Percentiles rank a stretch among this genome's conserved stretches.
Evolutionary conservation across 202 grass and related monocot genomes (phyloP).

Genomic region (Cymbopogon flexuosus): DNA sequence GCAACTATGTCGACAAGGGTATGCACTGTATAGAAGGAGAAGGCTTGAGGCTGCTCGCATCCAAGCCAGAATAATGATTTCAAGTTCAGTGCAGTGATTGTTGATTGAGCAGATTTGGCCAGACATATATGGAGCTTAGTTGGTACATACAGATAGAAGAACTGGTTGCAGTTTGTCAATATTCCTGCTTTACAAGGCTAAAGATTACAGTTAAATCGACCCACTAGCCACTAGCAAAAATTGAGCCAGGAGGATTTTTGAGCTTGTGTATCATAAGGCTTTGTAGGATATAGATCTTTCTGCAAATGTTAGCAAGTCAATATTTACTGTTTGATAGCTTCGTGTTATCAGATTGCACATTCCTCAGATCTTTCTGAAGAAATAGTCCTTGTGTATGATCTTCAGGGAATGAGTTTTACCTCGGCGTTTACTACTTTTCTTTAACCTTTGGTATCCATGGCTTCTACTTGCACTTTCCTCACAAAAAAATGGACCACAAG

Average conservation of each 20-base stretch:
- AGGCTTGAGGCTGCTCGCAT: constrained; percentile 45
- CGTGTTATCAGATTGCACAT: not conserved
- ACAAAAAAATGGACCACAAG: not conserved
- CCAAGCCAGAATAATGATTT: constrained; percentile 43
- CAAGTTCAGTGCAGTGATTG: not conserved
- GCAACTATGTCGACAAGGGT: constrained; percentile 61
- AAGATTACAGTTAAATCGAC: constrained; percentile 22
- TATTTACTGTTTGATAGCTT: not conserved
- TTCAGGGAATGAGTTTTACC: not conserved
- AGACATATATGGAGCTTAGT: constrained; percentile 33
- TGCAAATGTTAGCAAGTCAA: constrained; percentile 7
- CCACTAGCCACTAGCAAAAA: not conserved
- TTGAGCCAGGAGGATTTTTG: constrained; percentile 31
- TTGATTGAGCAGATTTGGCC: constrained; percentile 33
- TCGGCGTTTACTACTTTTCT: not conserved
- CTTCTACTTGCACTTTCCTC: not conserved
- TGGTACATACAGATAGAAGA: constrained; percentile 54
- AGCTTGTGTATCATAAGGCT: constrained; percentile 41
- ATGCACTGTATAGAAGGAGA: constrained; percentile 55
- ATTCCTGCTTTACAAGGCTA: constrained; percentile 26
- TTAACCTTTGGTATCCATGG: not conserved
- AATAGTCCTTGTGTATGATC: not conserved
- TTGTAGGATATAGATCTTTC: constrained; percentile 30
- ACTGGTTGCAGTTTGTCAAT: constrained; percentile 41
- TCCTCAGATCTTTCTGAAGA: not conserved